Evolutionary conservation across 495 filamentous ascomycete genomes (phyloP).

Genomic region (Trichoderma reesei): DNA sequence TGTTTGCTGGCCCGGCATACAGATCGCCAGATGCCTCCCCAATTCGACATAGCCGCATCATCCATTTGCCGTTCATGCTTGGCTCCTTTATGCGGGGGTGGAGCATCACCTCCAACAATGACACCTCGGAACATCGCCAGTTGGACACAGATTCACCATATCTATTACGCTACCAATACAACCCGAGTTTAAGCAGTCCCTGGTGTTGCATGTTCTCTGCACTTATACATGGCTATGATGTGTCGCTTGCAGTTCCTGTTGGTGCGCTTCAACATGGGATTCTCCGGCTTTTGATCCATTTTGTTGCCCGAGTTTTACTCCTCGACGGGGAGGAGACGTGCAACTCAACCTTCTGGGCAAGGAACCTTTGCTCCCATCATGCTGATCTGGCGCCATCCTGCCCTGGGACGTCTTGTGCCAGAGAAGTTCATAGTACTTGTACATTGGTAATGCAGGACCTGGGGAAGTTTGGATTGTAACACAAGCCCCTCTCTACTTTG

Average conservation of each 20-base stretch:
- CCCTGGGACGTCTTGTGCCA: neutral
- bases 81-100: neutral
- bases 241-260: neutral
- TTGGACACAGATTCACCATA: neutral
- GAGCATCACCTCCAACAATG: neutral
- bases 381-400: neutral
- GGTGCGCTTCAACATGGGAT: neutral
- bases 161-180: neutral
- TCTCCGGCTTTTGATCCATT: neutral
- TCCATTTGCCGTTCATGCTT: neutral
- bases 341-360: neutral
- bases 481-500: no score
- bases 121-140: neutral
- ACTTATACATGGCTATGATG: neutral
- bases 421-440: neutral
- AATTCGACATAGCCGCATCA: neutral
- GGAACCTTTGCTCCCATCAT: neutral
- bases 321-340: no score
- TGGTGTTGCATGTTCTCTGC: no score
- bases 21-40: neutral
- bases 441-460: no score
- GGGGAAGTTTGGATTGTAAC: no score
- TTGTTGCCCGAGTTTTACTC: no score
- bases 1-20: no score
- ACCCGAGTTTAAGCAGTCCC: no score